Base-by-base conservation (phyloP, 495 filamentous ascomycete genomes). In the Trypethelium eluteriae region DNA sequence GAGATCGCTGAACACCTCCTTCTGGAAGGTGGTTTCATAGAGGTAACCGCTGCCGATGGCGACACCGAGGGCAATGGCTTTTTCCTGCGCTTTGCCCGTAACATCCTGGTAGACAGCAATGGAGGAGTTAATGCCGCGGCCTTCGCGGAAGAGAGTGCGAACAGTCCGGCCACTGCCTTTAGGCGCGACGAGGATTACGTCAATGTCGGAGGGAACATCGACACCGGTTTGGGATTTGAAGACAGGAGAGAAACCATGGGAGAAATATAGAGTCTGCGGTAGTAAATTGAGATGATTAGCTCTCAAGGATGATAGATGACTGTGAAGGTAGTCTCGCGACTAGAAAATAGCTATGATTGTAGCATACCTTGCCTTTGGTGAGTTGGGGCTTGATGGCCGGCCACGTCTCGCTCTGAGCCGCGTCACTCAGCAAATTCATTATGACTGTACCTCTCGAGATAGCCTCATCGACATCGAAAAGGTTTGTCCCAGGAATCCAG, bases 171-270 rank as follows among this genome's bases (percentile, higher is more conserved):
- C 94, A 76, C 93, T 97, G 75, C 94, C 94, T 85, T 98, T 98
- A 78, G 94, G 94, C 70, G 94, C 94, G 74, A 95, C 91, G 77
- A 98, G 94, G 82, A 98, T 98, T 76, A 98, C 95, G 80, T 98
- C 94, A 72, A 98, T 89, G 80, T 96, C 90, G 64, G 77, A 84
- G 78, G 94, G 94, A 69, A 96, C 89, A 63, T 98, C 93, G 78
- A 98, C 94, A 81, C 96, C 96, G 86, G 94, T 98, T 73, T 94
- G 86, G 79, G 96, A 89, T 83, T 96, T 96, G 91, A 98, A 98
- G 79, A 98, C 93, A 75, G 94, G 94, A 68, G 94, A 98, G 90
- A 98, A 98, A 78, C 94, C 94, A 86, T 98, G 94, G 64, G 94
- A 97, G 88, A 98, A 98, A 88, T 98, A 98, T 74, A 98, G 89